Conservation (phyloP, 768 basidiomycete species). For the Boletus speciosus region DNA sequence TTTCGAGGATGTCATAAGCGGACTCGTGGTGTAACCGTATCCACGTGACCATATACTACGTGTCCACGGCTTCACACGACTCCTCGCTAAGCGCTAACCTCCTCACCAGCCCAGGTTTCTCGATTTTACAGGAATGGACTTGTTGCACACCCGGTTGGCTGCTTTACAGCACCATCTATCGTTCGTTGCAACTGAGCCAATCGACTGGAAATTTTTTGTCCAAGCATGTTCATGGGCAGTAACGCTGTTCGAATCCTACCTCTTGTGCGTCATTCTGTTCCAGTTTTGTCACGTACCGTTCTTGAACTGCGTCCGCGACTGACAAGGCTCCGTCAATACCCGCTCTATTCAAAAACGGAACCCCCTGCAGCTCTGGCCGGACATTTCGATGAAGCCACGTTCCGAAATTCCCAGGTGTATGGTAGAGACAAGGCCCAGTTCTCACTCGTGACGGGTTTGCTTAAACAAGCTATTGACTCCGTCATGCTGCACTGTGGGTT, state of each 20-base stretch:
- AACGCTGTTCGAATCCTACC: slow-evolving; percentile 82
- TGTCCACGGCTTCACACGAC: neutral
- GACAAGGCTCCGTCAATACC: slow-evolving; percentile 69
- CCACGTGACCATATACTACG: slow-evolving; percentile 16
- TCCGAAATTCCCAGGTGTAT: slow-evolving; percentile 89
- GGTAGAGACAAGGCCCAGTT: slow-evolving; percentile 88
- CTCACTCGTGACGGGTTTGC: slow-evolving; percentile 68
- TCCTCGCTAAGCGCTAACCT: neutral
- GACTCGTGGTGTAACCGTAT: neutral
- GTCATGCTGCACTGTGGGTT: slow-evolving; percentile 69
- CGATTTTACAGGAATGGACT: slow-evolving; percentile 43
- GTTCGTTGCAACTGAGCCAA: slow-evolving; percentile 67
- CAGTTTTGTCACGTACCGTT: neutral
- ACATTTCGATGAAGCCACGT: slow-evolving; percentile 68
- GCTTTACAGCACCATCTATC: slow-evolving; percentile 59
- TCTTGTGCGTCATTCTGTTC: slow-evolving; percentile 56
- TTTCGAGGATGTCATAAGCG: slow-evolving; percentile 44
- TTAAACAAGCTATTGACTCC: slow-evolving; percentile 70
- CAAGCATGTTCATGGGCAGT: slow-evolving; percentile 73
- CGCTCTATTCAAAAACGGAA: slow-evolving; percentile 69
- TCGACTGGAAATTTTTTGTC: slow-evolving; percentile 83
- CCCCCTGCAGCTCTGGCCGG: slow-evolving; percentile 68
- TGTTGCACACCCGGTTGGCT: slow-evolving; percentile 56
- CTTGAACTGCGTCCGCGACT: neutral
- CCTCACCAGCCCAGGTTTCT: neutral